These are phyloP conservation scores for Apiospora sp. DNA, from an alignment of 2,329 filamentous ascomycete species.

Conservation along the genomic window DNA sequence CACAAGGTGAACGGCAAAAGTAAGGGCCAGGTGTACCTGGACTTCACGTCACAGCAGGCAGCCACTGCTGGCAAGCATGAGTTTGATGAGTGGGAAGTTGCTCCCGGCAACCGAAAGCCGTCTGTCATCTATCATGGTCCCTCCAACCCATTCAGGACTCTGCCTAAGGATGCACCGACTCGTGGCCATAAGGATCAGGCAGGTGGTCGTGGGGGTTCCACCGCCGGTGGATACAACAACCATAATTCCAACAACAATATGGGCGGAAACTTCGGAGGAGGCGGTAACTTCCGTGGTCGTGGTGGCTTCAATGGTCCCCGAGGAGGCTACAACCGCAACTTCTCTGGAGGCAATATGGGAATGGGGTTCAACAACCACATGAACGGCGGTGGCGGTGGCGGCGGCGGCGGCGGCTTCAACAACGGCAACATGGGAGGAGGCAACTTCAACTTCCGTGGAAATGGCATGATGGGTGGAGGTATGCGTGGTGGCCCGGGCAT, in stretches of 20 bases:
- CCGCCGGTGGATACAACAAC: conserved; percentile 59
- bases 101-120: conserved; percentile 72
- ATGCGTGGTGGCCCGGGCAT: conserved; percentile 43
- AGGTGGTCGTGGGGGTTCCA: conserved; percentile 61
- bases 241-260: conserved; percentile 33
- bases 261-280: conserved; percentile 37
- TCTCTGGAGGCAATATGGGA: conserved; percentile 39
- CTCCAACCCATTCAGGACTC: conserved; percentile 81
- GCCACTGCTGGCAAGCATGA: conserved; percentile 85
- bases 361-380: conserved; percentile 40
- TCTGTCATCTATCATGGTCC: conserved; percentile 79
- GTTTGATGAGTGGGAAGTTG: conserved; percentile 71
- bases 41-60: conserved; percentile 84
- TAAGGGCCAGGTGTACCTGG: conserved; percentile 87
- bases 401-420: conserved; percentile 41
- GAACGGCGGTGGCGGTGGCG: conserved; percentile 38
- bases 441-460: conserved; percentile 40
- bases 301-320: conserved; percentile 43
- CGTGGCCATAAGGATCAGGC: conserved; percentile 67
- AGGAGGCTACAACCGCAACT: conserved; percentile 44
- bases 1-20: conserved; percentile 99
- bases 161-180: conserved; percentile 86
- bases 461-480: conserved; percentile 43
- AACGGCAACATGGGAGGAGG: conserved; percentile 39
- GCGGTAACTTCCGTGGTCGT: conserved; percentile 39